phyloP scores from a whole-genome alignment of 2,329 filamentous ascomycete genomes.

The Aureobasidium sp. region DNA sequence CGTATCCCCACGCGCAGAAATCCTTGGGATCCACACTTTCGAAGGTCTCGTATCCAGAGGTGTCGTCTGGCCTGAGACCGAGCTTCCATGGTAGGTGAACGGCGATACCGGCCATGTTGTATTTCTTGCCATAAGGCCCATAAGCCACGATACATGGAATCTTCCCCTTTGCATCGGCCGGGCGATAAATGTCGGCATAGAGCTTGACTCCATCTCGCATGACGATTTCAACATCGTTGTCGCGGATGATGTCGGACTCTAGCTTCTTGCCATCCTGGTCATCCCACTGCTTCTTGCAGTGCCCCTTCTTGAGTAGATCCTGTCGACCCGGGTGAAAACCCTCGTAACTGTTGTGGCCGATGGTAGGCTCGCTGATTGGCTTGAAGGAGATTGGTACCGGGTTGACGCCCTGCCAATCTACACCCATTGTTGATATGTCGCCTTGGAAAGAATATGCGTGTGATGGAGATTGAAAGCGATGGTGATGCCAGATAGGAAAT shows the following conservation, averaged over 20 bases:
- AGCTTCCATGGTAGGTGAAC: slow-evolving; percentile 13
- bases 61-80: slow-evolving; percentile 7
- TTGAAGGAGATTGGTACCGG: slow-evolving; percentile 20
- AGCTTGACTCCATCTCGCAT: slow-evolving; percentile 38
- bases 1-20: slow-evolving; percentile 29
- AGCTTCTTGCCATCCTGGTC: slow-evolving; percentile 31
- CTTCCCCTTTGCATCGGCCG: slow-evolving; percentile 28
- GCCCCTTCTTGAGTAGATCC: slow-evolving; percentile 34
- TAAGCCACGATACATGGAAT: slow-evolving; percentile 41
- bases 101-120: slow-evolving; percentile 12
- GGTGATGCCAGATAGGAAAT: not conserved
- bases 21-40: slow-evolving; percentile 37
- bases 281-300: slow-evolving; percentile 24
- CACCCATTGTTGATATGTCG: slow-evolving; percentile 10
- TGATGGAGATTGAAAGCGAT: not conserved
- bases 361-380: slow-evolving; percentile 32
- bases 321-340: slow-evolving; percentile 34
- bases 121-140: slow-evolving; percentile 43
- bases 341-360: slow-evolving; percentile 38
- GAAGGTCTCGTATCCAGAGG: slow-evolving; percentile 35
- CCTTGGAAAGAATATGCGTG: not conserved
- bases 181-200: slow-evolving; percentile 42
- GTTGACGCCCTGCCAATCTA: slow-evolving; percentile 12
- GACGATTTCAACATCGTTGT: slow-evolving; percentile 40
- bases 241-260: slow-evolving; percentile 35